Evolutionary conservation across 345 rosid species (phyloP).

Genomic region (Corchorus olitorius): DNA sequence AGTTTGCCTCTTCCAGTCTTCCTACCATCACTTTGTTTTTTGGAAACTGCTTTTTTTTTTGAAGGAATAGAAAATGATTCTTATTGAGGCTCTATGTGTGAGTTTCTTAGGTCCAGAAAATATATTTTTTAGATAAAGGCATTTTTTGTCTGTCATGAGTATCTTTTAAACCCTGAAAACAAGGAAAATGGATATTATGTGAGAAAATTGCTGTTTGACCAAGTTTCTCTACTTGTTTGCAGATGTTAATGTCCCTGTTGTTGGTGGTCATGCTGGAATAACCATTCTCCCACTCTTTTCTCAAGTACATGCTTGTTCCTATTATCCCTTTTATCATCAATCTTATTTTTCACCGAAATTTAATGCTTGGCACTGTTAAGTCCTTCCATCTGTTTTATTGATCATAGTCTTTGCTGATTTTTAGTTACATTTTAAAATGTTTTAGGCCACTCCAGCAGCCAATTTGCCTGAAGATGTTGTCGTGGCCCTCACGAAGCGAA

Average conservation of each 20-base stretch:
- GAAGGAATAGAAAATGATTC: neutral
- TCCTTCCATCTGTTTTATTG: neutral
- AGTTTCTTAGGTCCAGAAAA: neutral
- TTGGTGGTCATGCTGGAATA: conserved; percentile 80
- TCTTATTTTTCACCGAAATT: neutral
- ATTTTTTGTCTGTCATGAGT: neutral
- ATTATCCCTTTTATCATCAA: neutral
- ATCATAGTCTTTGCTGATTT: conserved; percentile 15
- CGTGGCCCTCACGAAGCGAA: conserved; percentile 74
- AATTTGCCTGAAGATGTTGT: conserved; percentile 63
- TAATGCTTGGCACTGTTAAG: neutral
- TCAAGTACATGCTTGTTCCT: conserved; percentile 34
- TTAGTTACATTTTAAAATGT: conserved; percentile 5
- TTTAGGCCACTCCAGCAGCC: conserved; percentile 79
- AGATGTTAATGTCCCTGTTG: conserved; percentile 73
- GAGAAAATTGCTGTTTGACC: neutral
- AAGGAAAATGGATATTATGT: neutral
- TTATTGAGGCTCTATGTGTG: neutral
- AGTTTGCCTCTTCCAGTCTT: neutral
- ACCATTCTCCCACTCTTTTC: conserved; percentile 76
- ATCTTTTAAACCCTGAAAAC: neutral
- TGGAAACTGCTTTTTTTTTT: neutral
- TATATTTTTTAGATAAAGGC: neutral
- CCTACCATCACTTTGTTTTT: neutral
- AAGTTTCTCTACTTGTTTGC: conserved; percentile 22